Evolutionary conservation across 768 basidiomycete species (phyloP).

Genomic region (Xerocomellus intermedius): DNA sequence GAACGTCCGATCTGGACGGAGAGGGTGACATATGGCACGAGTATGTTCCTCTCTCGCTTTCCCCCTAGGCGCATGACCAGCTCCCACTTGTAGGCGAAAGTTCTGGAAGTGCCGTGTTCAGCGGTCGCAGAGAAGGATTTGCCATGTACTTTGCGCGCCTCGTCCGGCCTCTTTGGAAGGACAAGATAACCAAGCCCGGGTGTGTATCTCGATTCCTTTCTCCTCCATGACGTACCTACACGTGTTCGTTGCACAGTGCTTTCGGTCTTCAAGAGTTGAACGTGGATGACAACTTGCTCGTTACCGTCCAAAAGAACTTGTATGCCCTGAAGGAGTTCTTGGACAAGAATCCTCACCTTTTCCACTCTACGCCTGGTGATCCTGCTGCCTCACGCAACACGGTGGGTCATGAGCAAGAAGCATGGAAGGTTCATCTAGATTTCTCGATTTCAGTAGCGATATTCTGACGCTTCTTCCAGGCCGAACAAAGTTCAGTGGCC

Average conservation of each 20-base stretch:
- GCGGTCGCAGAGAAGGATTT: slow-evolving; percentile 86
- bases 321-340: slow-evolving; percentile 73
- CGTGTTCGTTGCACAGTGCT: slow-evolving; percentile 31
- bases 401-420: slow-evolving; percentile 73
- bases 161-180: slow-evolving; percentile 84
- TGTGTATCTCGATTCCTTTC: slow-evolving; percentile 30
- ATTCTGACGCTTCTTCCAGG: slow-evolving; percentile 42
- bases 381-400: slow-evolving; percentile 52
- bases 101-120: slow-evolving; percentile 75
- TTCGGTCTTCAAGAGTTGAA: slow-evolving; percentile 55
- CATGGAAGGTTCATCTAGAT: slow-evolving; percentile 67
- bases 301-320: slow-evolving; percentile 77
- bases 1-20: slow-evolving; percentile 83
- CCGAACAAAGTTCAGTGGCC: slow-evolving; percentile 79
- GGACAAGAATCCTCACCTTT: slow-evolving; percentile 80
- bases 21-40: slow-evolving; percentile 70
- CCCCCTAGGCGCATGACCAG: not conserved
- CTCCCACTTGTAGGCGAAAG: slow-evolving; percentile 48
- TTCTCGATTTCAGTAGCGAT: not conserved
- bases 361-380: slow-evolving; percentile 78
- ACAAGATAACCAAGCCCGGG: slow-evolving; percentile 68
- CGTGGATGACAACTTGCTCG: slow-evolving; percentile 58
- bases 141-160: slow-evolving; percentile 84
- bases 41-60: slow-evolving; percentile 37
- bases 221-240: not conserved